phyloP scores from a whole-genome alignment of 148 eudicot species.

The Vaccinium vitisidaea region DNA sequence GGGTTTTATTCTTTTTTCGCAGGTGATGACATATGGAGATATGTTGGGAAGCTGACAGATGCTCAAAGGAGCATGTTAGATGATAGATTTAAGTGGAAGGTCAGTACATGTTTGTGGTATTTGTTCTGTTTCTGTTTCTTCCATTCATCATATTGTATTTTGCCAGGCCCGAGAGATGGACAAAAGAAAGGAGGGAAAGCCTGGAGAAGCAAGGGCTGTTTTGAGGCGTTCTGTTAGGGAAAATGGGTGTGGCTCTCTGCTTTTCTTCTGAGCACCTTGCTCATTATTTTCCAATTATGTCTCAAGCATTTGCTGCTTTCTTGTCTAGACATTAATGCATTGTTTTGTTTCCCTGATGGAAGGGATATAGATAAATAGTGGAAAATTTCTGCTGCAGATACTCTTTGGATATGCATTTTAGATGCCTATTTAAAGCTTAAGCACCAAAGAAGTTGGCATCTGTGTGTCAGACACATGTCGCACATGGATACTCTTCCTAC shows the following conservation, averaged over 20 bases:
- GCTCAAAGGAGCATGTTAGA: constrained; percentile 97
- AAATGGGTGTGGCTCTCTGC: constrained; percentile 59
- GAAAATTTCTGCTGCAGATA: not conserved
- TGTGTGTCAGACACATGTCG: not conserved
- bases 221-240: constrained; percentile 93
- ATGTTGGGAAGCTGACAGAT: constrained; percentile 85
- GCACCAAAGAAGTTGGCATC: not conserved
- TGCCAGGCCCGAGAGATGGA: constrained; percentile 96
- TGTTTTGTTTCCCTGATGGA: not conserved
- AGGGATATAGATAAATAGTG: not conserved
- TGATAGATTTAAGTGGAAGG: constrained; percentile 96
- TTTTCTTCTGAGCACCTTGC: constrained; percentile 9
- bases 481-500: not conserved
- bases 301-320: constrained; percentile 4
- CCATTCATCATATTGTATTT: constrained; percentile 9
- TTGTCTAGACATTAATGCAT: not conserved
- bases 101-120: constrained; percentile 18
- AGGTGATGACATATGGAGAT: constrained; percentile 99
- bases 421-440: not conserved
- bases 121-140: constrained; percentile 7
- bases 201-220: constrained; percentile 90
- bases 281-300: not conserved
- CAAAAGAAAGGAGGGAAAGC: constrained; percentile 85
- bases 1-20: constrained; percentile 1
- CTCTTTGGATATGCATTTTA: not conserved